Conservation (phyloP, 148 eudicot species). For the Vaccinium darrowii region DNA sequence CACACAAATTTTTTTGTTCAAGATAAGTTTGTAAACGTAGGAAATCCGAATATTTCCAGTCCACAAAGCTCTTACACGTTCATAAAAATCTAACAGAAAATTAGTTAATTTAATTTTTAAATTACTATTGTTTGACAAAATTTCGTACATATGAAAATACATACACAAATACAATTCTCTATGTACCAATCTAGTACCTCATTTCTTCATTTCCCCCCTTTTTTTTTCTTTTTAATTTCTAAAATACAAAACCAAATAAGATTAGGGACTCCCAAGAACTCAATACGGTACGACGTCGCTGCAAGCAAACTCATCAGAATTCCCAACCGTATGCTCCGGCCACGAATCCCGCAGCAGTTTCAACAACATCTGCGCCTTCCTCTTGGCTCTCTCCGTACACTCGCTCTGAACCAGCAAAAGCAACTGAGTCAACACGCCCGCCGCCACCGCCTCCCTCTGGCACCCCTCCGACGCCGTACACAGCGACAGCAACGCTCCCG, state of each 20-base stretch:
- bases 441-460: conserved; percentile 71
- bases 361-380: conserved; percentile 79
- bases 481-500: conserved; percentile 69
- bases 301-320: conserved; percentile 61
- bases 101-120: neutral
- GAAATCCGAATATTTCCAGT: no score
- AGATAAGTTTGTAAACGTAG: no score
- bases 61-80: neutral
- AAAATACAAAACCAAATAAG: neutral
- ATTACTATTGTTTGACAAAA: neutral
- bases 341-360: conserved; percentile 71
- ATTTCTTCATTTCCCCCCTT: neutral
- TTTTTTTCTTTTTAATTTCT: neutral
- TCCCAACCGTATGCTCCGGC: conserved; percentile 57
- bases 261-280: neutral
- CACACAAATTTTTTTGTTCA: neutral
- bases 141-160: conserved; percentile 15
- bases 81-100: neutral
- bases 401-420: conserved; percentile 78
- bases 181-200: conserved; percentile 13
- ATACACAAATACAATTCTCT: conserved; percentile 17
- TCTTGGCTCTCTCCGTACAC: conserved; percentile 77
- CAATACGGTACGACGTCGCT: conserved; percentile 51
- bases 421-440: conserved; percentile 74
- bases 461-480: conserved; percentile 60